Base-by-base conservation (phyloP, 306 rosid genomes). In the Vigna angularis region DNA sequence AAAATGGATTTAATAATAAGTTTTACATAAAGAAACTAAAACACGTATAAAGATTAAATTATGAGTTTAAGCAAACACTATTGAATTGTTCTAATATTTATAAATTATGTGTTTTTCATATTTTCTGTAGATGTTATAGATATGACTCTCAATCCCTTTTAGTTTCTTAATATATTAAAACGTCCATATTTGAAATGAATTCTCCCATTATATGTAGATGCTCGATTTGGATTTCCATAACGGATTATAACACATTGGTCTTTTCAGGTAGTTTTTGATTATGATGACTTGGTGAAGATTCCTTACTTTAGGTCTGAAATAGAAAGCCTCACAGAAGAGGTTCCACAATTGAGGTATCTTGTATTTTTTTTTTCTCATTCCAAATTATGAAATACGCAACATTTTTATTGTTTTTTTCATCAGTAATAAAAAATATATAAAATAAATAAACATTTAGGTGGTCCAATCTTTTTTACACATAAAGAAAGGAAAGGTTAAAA, bases 281-380 rank as follows among this genome's bases (percentile, higher is more conserved):
- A 92, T 76, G 87, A 92, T 49, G 98, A 95, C 89, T 90, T 83
- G 85, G 84, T 87, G 84, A 95, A 85, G 82, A 76, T 90, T 85
- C 98, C 98, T 24, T 85, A 26, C 72, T 9, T 95, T 0, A 89
- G 57, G 83, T 51, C 76, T 68, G 77, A 6, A 30, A 92, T 95
- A 55, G 89, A 92, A 82, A 77, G 73, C 7, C 30, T 88, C 64
- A 89, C 93, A 36, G 68, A 70, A 1, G 97, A 88, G 81, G 59
- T 76, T 66, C 69, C 11, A 13, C 83, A 47, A 32, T 48, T 91
- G 81, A 92, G 98, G 98, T 95, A 87, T 38, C 51, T 73, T 51
- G 5, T 28, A 15, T 6, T 57, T 56, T 51, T 56, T 51, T 70
- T 84, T 73, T n/a, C 17, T 74, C 20, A 47, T 16, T 3, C 13